These are phyloP conservation scores for Gossypium herbaceum DNA, from an alignment of 345 rosid species.

Conservation along the genomic window DNA sequence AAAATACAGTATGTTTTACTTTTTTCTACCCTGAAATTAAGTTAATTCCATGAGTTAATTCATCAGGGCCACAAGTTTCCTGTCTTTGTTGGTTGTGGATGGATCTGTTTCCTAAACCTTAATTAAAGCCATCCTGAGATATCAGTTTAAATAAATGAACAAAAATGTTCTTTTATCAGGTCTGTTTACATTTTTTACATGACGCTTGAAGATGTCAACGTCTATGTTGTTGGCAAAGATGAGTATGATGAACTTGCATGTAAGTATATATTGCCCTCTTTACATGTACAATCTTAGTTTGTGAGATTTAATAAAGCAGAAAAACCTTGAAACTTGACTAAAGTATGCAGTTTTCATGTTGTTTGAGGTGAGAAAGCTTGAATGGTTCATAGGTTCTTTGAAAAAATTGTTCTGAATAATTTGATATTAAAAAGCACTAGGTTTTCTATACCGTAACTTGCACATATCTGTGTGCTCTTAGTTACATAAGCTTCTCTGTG, in stretches of 20 bases:
- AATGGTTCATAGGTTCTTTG: background rate
- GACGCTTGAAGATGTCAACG: too few species aligned
- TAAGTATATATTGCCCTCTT: conserved; percentile 33
- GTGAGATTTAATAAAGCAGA: background rate
- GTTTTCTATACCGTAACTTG: background rate
- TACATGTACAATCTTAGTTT: background rate
- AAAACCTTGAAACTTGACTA: background rate
- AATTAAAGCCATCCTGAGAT: background rate
- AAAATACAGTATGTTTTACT: background rate
- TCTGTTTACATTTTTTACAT: conserved; percentile 63
- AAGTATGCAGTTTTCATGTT: background rate
- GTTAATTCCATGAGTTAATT: background rate
- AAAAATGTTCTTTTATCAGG: too few species aligned
- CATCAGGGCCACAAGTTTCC: background rate
- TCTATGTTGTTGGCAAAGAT: conserved; percentile 48
- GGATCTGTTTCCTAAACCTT: background rate
- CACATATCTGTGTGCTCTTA: background rate
- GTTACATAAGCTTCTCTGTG: background rate
- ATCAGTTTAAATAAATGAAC: too few species aligned
- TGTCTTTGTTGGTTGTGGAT: background rate
- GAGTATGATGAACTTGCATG: conserved; percentile 96
- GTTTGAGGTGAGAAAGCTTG: background rate
- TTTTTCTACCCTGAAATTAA: too few species aligned
- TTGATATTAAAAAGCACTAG: background rate
- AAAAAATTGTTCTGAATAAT: background rate